Evolutionary conservation across 345 rosid genomes (phyloP).

Genomic region (Syzygium aqueum): DNA sequence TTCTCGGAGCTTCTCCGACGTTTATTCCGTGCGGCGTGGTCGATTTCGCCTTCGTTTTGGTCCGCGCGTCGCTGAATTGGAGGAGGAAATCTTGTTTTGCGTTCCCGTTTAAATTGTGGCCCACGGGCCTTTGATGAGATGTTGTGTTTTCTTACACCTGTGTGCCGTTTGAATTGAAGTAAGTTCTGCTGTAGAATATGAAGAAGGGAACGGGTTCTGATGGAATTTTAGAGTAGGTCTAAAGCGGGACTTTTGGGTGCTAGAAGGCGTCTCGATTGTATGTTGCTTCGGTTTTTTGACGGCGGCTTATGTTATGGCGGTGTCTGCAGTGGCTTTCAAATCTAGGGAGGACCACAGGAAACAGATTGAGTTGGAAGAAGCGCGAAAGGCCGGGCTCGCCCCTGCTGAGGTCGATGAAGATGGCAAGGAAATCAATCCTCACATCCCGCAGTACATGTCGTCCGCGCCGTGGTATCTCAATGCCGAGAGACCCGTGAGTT

Average conservation of each 20-base stretch:
- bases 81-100: background rate
- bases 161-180: background rate
- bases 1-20: background rate
- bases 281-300: background rate
- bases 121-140: background rate
- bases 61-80: background rate
- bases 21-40: background rate
- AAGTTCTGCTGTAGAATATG: background rate
- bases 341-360: conserved; percentile 59
- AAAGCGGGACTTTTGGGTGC: background rate
- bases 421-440: conserved; percentile 61
- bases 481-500: conserved; percentile 59
- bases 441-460: conserved; percentile 66
- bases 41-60: background rate
- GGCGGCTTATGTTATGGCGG: background rate
- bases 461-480: conserved; percentile 57
- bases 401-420: conserved; percentile 65
- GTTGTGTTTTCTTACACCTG: background rate
- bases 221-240: background rate
- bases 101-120: background rate
- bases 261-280: background rate
- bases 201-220: background rate
- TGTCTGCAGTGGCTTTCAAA: conserved; percentile 47
- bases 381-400: conserved; percentile 68
- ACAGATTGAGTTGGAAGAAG: conserved; percentile 64